These are phyloP conservation scores for Bolboschoenus planiculmis DNA, from an alignment of 176 grass and related monocot species.

Conservation along the genomic window DNA sequence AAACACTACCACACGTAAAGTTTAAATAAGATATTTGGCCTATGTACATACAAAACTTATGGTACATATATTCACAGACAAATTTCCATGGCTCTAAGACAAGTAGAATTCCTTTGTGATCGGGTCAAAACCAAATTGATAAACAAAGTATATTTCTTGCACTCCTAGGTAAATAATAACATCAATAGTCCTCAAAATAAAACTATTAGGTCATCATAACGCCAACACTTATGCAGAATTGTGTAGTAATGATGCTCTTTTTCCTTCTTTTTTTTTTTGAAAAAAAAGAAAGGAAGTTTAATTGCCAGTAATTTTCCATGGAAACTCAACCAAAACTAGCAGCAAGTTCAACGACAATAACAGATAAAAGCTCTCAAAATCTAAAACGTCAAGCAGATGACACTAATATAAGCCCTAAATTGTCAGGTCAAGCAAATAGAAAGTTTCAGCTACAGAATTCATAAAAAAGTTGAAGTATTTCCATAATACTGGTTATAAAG, in stretches of 20 bases:
- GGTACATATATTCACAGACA: neutral
- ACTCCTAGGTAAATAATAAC: neutral
- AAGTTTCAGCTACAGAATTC: neutral
- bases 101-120: neutral
- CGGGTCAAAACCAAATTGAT: neutral
- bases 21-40: neutral
- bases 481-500: neutral
- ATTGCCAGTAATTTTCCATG: neutral
- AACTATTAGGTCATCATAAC: neutral
- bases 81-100: neutral
- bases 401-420: neutral
- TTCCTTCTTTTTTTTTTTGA: neutral
- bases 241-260: neutral
- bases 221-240: neutral
- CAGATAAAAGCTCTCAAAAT: neutral
- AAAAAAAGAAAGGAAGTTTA: too few species aligned
- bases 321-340: neutral
- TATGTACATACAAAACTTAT: neutral
- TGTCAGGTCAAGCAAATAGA: neutral
- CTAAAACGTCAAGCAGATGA: neutral
- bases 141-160: neutral
- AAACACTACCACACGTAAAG: neutral
- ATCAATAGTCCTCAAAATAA: neutral
- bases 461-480: neutral
- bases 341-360: neutral